Evolutionary conservation across 2,329 filamentous ascomycete species (phyloP), one percentile per base, ranked within the genome.

Genomic region (Phialemonium atrogriseum): DNA sequence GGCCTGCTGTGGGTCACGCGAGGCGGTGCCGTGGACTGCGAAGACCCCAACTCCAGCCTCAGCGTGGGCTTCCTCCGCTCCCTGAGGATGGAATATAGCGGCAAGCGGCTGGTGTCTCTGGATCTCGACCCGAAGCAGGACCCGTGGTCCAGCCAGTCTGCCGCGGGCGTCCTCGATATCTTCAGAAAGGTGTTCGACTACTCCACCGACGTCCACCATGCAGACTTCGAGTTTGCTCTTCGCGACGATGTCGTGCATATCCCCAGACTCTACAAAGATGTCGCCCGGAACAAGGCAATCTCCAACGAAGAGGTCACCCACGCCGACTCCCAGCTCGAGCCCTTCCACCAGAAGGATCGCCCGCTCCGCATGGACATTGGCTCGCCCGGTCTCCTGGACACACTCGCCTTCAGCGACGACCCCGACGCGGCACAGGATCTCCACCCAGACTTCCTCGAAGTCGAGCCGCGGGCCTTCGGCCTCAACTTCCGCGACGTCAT

Each of bases 401-500:
- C 42, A 0, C 38, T 48, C 9, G 35, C 27, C 3, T 48, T 48
- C 17, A 29, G 35, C 14, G 45, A 48, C 27, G 42, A 47, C 20
- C 26, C 34, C 14, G 28, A 24, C 2, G 31, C 37, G 4, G 14
- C 33, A 2, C 42, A 41, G 8, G n/a, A n/a, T n/a, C n/a, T n/a
- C n/a, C n/a, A n/a, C n/a, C n/a, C n/a, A n/a, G 47, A 53, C 31
- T 41, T 47, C 11, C 34, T 60, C 14, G 51, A 60, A 33, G 41
- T 61, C 11, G 43, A 56, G 17, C 33, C 49, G 0, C 42, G 45
- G 29, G 54, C 57, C 0, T 45, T 45, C n/a, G 59, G 57, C 15
- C 30, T 62, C 13, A 61, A 59, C 38, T 60, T 59, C 34, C 41
- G 44, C 4, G 60, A 64, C 37, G 50, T 60, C 10, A 44, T 62